phyloP scores from a whole-genome alignment of 805 yeast genomes.

The Myxozyma neotropica region DNA sequence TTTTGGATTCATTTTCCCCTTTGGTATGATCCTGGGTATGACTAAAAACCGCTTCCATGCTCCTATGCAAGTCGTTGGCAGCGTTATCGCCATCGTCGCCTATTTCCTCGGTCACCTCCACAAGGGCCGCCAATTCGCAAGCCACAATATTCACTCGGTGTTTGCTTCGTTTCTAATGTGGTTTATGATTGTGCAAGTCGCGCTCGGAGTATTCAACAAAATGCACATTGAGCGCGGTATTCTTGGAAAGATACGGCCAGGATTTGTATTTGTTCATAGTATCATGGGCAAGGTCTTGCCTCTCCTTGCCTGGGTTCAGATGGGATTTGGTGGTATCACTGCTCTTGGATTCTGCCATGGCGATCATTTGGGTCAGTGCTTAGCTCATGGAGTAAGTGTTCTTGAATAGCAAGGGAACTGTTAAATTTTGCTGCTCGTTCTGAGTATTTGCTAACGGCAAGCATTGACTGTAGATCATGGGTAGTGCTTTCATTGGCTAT shows the following conservation, averaged over 20 bases:
- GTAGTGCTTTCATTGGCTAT: conserved; percentile 78
- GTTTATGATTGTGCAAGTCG: conserved; percentile 41
- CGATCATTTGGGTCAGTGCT: conserved; percentile 86
- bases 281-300: conserved; percentile 43
- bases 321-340: conserved; percentile 79
- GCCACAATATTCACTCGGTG: conserved; percentile 43
- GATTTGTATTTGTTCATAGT: conserved; percentile 42
- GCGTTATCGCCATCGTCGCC: conserved; percentile 44
- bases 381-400: conserved; percentile 72
- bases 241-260: conserved; percentile 40
- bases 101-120: conserved; percentile 46
- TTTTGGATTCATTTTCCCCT: conserved; percentile 47
- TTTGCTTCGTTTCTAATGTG: conserved; percentile 44
- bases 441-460: too few relatives aligned
- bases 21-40: conserved; percentile 47
- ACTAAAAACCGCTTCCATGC: conserved; percentile 44
- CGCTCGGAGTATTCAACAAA: conserved; percentile 44
- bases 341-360: conserved; percentile 85
- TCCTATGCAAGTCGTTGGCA: conserved; percentile 44
- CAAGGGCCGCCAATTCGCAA: conserved; percentile 43
- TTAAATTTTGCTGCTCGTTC: neutral
- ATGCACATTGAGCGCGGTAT: conserved; percentile 45
- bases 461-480: conserved; percentile 64
- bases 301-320: conserved; percentile 71
- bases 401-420: neutral